Evolutionary conservation across 2,329 filamentous ascomycete genomes (phyloP), one percentile per base, ranked within the genome.

Genomic region (Fusarium redolens): DNA sequence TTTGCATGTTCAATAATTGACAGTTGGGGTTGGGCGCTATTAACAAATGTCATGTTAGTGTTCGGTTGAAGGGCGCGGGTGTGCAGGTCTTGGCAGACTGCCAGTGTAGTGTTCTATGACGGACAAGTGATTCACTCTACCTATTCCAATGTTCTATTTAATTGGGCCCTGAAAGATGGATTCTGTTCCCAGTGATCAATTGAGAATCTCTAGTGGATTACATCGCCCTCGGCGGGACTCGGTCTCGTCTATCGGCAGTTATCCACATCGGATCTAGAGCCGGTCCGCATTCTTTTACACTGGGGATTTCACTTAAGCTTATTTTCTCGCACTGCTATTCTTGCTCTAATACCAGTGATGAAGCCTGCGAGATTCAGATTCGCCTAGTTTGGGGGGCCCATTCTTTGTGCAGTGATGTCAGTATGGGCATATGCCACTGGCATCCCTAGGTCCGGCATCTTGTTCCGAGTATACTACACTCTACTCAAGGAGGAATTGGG

Each of bases 1-100:
- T 71, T 43, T 37, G 68, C 22, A 40, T 47, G 18, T 22, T 15
- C 25, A 28, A 35, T 22, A 1, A 25, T 38, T 44, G 61, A 41
- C 47, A 22, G 30, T 37, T 57, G 28, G 44, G 58, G 55, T 50
- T 50, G 61, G 65, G 57, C 48, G 70, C 55, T 55, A 62, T 68
- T 59, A 38, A 43, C 63, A 50, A 55, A 33, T 68, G 41, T 28
- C 25, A 54, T 31, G 25, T 48, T 50, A 37, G 41, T 58, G 55
- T 50, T 50, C 17, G 33, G 58, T 64, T 28, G 20, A 17, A 62
- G 44, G 48, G 47, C 40, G 37, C 8, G n/a, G 48, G 35, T 44
- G 35, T 65, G 51, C 59, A 69, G 25, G 37, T 45, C 61, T 71
- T 68, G 70, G 70, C 66, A 40, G 44, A 58, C 5, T 40, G 31